Evolutionary conservation across 2,329 filamentous ascomycete genomes (phyloP), one percentile per base, ranked within the genome.

Genomic region (Fonsecaea pugnacius): DNA sequence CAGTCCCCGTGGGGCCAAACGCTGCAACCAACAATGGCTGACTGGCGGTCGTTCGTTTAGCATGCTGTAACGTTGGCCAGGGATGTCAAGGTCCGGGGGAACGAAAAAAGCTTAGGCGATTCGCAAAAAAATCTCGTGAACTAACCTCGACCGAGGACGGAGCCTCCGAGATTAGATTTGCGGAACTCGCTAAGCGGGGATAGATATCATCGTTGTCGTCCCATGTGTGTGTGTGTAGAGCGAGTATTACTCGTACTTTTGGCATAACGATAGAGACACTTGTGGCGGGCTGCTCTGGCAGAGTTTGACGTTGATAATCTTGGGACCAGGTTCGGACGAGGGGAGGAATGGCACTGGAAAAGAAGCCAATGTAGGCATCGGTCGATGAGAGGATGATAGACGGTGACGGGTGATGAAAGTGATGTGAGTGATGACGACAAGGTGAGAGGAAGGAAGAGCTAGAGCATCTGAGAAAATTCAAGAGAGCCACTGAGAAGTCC

Each of bases 1-100:
- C 57, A 51, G 21, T 54, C 58, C 58, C 58, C 58, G 58, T 54
- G 58, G 58, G 58, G 48, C 58, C 46, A 60, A 43, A 40, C 35
- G n/a, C 38, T 53, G 48, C 58, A 54, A 32, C 50, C 33, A 60
- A 48, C 21, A 40, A 24, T 48, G 43, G 43, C 43, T 48, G 43
- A 10, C 40, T 9, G 32, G 18, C 8, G 10, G 48, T 32, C 53
- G 36, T 43, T 24, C 35, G 33, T 46, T n/a, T 60, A 54, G 58
- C 36, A 50, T 36, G 58, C 58, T 60, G 58, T 60, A 60, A 60
- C 58, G 27, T 60, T 54, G 36, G 52, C 58, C 58, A 60, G 58
- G 58, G 58, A 46, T 21, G 57, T 24, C 40, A 52, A 30, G n/a
- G 57, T 52, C 33, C 46, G 46, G 40, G 40, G 46, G 21, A 4